These are phyloP conservation scores for Gastrolobium villosum DNA, from an alignment of 306 rosid genomes.

Conservation along the genomic window DNA sequence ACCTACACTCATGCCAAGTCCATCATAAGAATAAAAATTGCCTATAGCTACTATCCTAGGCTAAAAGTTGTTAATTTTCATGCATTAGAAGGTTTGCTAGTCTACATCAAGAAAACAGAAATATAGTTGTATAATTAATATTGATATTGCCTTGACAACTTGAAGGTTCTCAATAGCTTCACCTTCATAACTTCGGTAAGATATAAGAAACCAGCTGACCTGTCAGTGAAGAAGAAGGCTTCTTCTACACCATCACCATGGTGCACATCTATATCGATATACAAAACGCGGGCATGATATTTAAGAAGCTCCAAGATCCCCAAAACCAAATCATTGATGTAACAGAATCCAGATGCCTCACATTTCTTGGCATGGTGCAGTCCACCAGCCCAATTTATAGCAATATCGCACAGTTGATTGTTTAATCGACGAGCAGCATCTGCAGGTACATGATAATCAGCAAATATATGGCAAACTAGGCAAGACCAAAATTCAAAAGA, in stretches of 20 bases:
- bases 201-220: constrained; percentile 60
- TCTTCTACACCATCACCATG: constrained; percentile 99
- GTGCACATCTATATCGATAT: constrained; percentile 98
- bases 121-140: neutral
- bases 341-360: constrained; percentile 99
- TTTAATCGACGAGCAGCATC: constrained; percentile 97
- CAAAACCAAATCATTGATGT: constrained; percentile 96
- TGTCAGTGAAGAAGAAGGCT: constrained; percentile 97
- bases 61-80: constrained; percentile 12
- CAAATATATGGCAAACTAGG: constrained; percentile 32
- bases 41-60: constrained; percentile 24
- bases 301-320: constrained; percentile 98
- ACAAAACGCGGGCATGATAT: constrained; percentile 93
- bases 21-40: constrained; percentile 23
- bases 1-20: constrained; percentile 4
- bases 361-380: constrained; percentile 98
- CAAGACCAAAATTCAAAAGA: constrained; percentile 27
- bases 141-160: constrained; percentile 20
- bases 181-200: constrained; percentile 27
- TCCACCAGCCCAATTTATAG: constrained; percentile 99
- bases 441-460: constrained; percentile 52
- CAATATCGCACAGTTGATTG: constrained; percentile 92
- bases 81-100: constrained; percentile 6
- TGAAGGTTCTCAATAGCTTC: constrained; percentile 26
- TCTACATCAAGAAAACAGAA: constrained; percentile 29